A percentile compares a stretch with the other conserved stretches of the same genome.
phyloP scores from a whole-genome alignment of 2,329 filamentous ascomycete species.

The Teratosphaeria viscida region DNA sequence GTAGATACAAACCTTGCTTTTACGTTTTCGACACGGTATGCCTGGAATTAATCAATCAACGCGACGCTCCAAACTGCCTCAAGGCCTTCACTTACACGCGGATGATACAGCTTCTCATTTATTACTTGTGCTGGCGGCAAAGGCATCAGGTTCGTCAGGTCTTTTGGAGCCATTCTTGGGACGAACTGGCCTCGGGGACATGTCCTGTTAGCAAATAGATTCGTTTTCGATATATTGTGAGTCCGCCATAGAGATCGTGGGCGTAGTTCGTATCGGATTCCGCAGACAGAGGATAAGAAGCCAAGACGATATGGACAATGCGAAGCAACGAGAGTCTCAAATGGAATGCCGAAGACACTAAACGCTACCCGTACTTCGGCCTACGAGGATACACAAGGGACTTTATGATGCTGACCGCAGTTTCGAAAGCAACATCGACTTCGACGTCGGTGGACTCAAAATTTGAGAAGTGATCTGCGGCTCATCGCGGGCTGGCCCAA shows the following conservation, averaged over 20 bases:
- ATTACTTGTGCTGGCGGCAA: slow-evolving; percentile 18
- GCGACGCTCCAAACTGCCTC: neutral
- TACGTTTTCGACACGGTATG: slow-evolving; percentile 41
- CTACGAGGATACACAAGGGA: neutral
- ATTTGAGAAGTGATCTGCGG: neutral
- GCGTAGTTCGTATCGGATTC: neutral
- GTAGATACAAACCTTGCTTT: slow-evolving; percentile 34
- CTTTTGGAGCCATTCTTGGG: slow-evolving; percentile 21
- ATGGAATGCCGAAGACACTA: too few relatives aligned
- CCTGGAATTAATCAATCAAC: slow-evolving; percentile 7
- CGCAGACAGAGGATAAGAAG: neutral
- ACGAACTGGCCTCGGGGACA: slow-evolving; percentile 25
- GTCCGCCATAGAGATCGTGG: neutral
- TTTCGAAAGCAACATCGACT: neutral
- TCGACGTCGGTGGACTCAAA: neutral
- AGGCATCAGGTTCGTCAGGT: slow-evolving; percentile 12
- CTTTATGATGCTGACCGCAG: neutral
- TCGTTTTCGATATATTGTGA: neutral
- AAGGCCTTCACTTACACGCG: slow-evolving; percentile 22
- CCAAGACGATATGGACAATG: neutral
- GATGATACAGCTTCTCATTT: slow-evolving; percentile 30
- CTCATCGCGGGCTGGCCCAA: neutral
- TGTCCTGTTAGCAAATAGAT: slow-evolving; percentile 2
- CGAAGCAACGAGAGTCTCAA: neutral
- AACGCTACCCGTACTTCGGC: neutral